Evolutionary conservation across 2,329 filamentous ascomycete species (phyloP), one percentile per base, ranked within the genome.

Genomic region (Orbilia ellipsospora): DNA sequence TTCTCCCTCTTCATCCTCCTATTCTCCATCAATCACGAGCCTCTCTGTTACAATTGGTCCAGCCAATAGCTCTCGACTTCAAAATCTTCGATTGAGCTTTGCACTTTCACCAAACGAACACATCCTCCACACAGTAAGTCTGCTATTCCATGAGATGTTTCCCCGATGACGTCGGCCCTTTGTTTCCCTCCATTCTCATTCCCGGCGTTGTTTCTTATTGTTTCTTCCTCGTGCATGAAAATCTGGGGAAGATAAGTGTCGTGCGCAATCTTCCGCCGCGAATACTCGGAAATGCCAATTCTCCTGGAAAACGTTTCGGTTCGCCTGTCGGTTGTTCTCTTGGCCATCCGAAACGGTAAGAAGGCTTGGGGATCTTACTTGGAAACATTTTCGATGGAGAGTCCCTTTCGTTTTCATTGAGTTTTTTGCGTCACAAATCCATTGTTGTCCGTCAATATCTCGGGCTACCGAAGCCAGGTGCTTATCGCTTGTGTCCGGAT

Each of bases 31-130:
- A 44, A 48, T 12, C 31, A 56, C 57, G 52, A 70, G 26, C 26
- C 57, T 54, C 40, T 31, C 26, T 42, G 44, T 59, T 42, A 12
- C 55, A 60, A 73, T 64, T 59, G 54, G 13, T 18, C 26, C 26
- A 36, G 63, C 59, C 68, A 59, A 68, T 59, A 44, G 62, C 62
- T 51, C 40, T 45, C 13, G 60, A 44, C 6, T 10, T 8, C 18
- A 5, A 61, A 7, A 60, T 45, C 28, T 65, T 54, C 67, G 54
- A 72, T 72, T 18, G 67, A 72, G 67, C 31, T 45, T 50, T 68
- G 65, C 20, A 55, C 65, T 36, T 50, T 63, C 42, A 50, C 66
- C 15, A 31, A 57, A 20, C 54, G 36, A 44, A 64, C 45, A 42
- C 52, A 48, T 26, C 36, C 52, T 23, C 18, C n/a, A 18, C 48